These are phyloP conservation scores for Cynanchum wilfordii DNA, from an alignment of 257 asterid genomes.

Conservation along the genomic window DNA sequence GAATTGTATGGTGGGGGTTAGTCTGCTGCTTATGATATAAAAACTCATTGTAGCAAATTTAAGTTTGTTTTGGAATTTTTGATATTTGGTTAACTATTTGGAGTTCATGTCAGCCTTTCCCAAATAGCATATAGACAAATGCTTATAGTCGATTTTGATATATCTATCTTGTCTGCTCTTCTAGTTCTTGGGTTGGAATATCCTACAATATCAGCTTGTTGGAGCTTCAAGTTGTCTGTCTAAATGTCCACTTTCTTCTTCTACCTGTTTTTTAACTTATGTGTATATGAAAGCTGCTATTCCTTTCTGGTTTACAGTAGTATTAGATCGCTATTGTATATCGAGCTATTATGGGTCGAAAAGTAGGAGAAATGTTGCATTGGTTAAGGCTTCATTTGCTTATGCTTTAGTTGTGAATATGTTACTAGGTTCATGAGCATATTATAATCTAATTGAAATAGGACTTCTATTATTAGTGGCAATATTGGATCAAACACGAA, in stretches of 20 bases:
- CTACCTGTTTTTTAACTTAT: not conserved
- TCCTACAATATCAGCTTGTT: not conserved
- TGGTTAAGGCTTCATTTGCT: not conserved
- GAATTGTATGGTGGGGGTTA: not conserved
- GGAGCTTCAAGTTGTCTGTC: not conserved
- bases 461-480: too few species aligned
- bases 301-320: not conserved
- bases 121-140: too few species aligned
- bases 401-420: not conserved
- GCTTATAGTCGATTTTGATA: not conserved
- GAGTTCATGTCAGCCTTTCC: not conserved
- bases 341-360: not conserved
- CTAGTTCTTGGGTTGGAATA: not conserved
- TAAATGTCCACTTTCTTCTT: not conserved
- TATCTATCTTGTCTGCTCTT: not conserved
- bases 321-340: not conserved
- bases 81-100: not conserved
- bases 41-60: not conserved
- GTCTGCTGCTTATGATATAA: not conserved
- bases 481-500: too few species aligned
- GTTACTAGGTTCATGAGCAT: not conserved
- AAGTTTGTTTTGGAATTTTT: not conserved
- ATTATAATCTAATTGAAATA: conserved; percentile 1
- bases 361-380: not conserved
- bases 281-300: not conserved